A percentile compares a stretch with the other conserved stretches of the same genome.
Conservation (phyloP, 2,329 filamentous ascomycete species). For the Penicillium griseofulvum region DNA sequence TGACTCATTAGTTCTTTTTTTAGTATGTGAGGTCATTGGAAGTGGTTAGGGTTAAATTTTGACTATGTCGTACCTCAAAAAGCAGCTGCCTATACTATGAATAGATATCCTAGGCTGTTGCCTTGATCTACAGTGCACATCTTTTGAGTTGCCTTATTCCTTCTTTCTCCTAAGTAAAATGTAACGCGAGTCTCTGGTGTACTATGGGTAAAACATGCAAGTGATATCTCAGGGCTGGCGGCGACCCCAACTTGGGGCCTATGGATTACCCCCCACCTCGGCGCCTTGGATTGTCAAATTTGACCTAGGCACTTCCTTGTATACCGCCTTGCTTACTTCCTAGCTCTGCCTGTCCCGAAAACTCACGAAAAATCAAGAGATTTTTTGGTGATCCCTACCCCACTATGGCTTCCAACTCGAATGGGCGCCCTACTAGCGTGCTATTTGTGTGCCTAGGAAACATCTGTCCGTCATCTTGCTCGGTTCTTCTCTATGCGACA, state of each 20-base stretch:
- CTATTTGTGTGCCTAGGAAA: slow-evolving; percentile 97
- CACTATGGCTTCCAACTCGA: slow-evolving; percentile 24
- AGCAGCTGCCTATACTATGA: neutral
- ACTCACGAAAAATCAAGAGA: neutral
- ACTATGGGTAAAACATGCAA: neutral
- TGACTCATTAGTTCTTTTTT: slow-evolving; percentile 2
- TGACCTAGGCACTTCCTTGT: neutral
- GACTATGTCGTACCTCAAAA: neutral
- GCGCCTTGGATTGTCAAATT: neutral
- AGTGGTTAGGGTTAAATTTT: neutral
- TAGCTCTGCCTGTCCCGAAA: neutral
- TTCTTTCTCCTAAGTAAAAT: too few relatives aligned
- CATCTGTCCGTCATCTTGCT: slow-evolving; percentile 62
- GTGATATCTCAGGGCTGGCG: neutral
- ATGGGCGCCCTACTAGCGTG: slow-evolving; percentile 57
- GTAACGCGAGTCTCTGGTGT: too few relatives aligned
- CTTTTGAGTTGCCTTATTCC: neutral
- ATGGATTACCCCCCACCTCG: slow-evolving; percentile 7
- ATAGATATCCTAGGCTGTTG: neutral
- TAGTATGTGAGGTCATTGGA: slow-evolving; percentile 1
- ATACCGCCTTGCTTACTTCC: neutral
- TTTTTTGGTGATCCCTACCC: neutral
- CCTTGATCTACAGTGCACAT: neutral
- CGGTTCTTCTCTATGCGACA: neutral
- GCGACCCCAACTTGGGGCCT: slow-evolving; percentile 3